Evolutionary conservation across 148 eudicot species (phyloP).

Genomic region (Heliamphora exappendiculata): DNA sequence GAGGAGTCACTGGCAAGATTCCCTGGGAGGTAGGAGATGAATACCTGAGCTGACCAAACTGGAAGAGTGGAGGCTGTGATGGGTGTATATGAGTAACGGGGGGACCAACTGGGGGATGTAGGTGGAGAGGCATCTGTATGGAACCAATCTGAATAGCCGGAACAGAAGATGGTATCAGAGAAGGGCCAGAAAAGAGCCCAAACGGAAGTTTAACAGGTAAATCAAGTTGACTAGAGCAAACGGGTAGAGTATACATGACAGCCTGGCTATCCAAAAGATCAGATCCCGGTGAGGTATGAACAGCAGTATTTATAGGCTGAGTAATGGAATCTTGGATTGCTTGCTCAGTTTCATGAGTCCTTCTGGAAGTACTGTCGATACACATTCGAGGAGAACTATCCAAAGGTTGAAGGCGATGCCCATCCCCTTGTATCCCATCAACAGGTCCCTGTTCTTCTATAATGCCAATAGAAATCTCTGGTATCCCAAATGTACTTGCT

Average conservation of each 20-base stretch:
- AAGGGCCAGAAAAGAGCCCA: slow-evolving; percentile 93
- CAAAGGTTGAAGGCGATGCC: slow-evolving; percentile 21
- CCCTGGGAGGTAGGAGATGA: slow-evolving; percentile 74
- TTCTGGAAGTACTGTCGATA: slow-evolving; percentile 18
- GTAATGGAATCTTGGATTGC: slow-evolving; percentile 23
- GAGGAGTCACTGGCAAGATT: slow-evolving; percentile 64
- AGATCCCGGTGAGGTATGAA: slow-evolving; percentile 21
- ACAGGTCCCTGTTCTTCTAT: slow-evolving; percentile 25
- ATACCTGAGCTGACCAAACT: slow-evolving; percentile 84
- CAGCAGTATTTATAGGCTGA: slow-evolving; percentile 21
- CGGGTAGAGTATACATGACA: slow-evolving; percentile 22
- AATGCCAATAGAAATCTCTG: slow-evolving; percentile 32
- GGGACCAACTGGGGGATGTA: slow-evolving; percentile 68
- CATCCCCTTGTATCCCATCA: slow-evolving; percentile 34
- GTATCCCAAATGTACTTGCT: slow-evolving; percentile 23
- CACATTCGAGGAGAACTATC: slow-evolving; percentile 23
- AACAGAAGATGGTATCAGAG: slow-evolving; percentile 88
- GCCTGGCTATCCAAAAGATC: slow-evolving; percentile 29
- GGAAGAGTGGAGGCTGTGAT: slow-evolving; percentile 73
- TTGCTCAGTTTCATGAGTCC: slow-evolving; percentile 28
- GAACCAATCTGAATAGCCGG: slow-evolving; percentile 98
- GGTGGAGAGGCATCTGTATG: slow-evolving; percentile 95
- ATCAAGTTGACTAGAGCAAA: slow-evolving; percentile 39
- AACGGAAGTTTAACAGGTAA: slow-evolving; percentile 78
- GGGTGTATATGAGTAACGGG: slow-evolving; percentile 58